These are phyloP conservation scores for Ascocoryne sarcoides DNA, from an alignment of 2,329 filamentous ascomycete species.

Conservation along the genomic window DNA sequence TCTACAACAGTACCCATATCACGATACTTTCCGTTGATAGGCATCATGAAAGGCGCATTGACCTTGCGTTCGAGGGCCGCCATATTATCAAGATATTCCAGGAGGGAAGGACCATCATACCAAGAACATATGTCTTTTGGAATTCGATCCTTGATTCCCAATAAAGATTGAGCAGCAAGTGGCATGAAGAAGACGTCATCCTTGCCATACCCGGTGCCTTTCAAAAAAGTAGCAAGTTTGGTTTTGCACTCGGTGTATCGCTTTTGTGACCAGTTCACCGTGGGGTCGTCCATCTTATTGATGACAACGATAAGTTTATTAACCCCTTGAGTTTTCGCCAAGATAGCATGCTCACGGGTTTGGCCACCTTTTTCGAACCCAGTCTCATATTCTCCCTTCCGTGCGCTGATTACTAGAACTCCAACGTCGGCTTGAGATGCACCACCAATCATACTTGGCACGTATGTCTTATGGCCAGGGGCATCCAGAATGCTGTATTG, in stretches of 20 bases:
- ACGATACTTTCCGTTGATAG: conserved; percentile 88
- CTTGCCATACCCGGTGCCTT: conserved; percentile 93
- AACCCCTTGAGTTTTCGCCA: conserved; percentile 96
- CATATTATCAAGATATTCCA: conserved; percentile 95
- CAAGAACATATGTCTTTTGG: conserved; percentile 68
- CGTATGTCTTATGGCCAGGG: conserved; percentile 95
- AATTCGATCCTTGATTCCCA: conserved; percentile 83
- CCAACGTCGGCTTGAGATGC: conserved; percentile 90
- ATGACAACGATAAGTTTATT: conserved; percentile 92
- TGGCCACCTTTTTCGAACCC: conserved; percentile 96
- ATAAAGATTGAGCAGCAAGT: conserved; percentile 77
- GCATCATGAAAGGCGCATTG: conserved; percentile 99
- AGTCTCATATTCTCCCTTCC: conserved; percentile 98
- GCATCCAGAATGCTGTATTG: conserved; percentile 95
- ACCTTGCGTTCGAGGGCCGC: conserved; percentile 87
- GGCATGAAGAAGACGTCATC: conserved; percentile 93
- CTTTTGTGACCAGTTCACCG: conserved; percentile 90
- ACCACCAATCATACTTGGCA: conserved; percentile 96
- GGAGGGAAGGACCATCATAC: conserved; percentile 82
- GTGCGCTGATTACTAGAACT: conserved; percentile 88
- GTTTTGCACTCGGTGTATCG: conserved; percentile 88
- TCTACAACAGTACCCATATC: conserved; percentile 98
- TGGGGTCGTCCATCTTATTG: conserved; percentile 99
- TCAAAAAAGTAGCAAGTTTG: conserved; percentile 81
- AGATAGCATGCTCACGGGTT: conserved; percentile 93